Conservation (phyloP, 2,329 filamentous ascomycete genomes). For the Calonectria montana region DNA sequence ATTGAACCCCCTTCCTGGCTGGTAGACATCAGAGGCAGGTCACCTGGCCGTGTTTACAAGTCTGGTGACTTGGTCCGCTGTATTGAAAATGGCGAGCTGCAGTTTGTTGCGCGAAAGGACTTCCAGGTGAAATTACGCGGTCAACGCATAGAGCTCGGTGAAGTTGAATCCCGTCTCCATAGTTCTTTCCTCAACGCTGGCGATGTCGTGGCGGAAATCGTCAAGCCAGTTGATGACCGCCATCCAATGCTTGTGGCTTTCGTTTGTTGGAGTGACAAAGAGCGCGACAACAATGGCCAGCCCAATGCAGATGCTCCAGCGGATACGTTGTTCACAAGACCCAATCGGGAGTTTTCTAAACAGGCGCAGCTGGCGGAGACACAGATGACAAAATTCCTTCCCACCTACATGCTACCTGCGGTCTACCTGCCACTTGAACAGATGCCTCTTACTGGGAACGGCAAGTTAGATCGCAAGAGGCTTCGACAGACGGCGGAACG, state of each 20-base stretch:
- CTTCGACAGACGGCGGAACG: not conserved
- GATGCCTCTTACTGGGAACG: not conserved
- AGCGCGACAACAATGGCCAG: not conserved
- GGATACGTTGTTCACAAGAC: not conserved
- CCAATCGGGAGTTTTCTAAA: not conserved
- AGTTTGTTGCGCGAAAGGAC: not conserved
- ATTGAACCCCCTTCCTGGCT: conserved; percentile 37
- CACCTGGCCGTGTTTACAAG: not conserved
- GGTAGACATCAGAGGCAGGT: not conserved
- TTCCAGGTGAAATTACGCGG: not conserved
- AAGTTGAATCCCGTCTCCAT: not conserved
- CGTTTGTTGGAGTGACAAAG: not conserved
- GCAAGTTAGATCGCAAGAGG: not conserved
- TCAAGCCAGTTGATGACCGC: not conserved
- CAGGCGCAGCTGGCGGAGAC: not conserved
- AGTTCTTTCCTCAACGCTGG: not conserved
- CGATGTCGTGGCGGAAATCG: not conserved
- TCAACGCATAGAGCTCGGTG: not conserved
- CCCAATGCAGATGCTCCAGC: not conserved
- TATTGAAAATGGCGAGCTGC: not conserved
- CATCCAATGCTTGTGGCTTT: not conserved
- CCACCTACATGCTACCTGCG: not conserved
- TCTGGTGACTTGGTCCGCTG: not conserved
- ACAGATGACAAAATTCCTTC: not conserved
- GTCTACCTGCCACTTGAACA: not conserved